phyloP scores from a whole-genome alignment of 345 rosid genomes.

The Sisymbrium altissimum region DNA sequence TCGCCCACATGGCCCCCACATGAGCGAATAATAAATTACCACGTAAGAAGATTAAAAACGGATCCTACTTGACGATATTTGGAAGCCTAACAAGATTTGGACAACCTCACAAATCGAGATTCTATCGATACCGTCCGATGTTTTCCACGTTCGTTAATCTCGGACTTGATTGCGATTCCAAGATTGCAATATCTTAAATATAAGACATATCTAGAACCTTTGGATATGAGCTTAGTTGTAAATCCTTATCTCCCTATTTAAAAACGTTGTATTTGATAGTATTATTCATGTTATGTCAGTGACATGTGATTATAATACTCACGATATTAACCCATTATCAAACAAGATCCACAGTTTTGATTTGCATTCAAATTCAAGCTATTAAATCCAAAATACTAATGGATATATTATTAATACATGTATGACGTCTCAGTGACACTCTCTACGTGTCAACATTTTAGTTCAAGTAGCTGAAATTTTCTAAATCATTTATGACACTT shows the following conservation, averaged over 20 bases:
- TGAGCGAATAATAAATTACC: not conserved
- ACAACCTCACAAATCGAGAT: conserved; percentile 33
- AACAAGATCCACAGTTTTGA: conserved; percentile 10
- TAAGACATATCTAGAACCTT: not conserved
- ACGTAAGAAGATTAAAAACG: not conserved
- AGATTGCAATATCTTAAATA: not conserved
- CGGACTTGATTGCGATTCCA: conserved; percentile 26
- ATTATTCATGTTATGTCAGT: not conserved
- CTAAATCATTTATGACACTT: not conserved
- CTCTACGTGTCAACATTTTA: not conserved
- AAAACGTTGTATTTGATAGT: not conserved
- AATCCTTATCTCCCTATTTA: conserved; percentile 2
- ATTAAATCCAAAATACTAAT: not conserved
- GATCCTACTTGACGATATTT: not conserved
- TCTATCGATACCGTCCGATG: conserved; percentile 42
- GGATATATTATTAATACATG: not conserved
- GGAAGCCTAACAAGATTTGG: conserved; percentile 22
- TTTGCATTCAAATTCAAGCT: not conserved
- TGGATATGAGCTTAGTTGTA: conserved; percentile 17
- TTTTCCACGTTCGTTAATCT: conserved; percentile 29
- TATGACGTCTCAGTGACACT: not conserved
- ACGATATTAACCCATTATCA: not conserved
- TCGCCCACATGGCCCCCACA: conserved; percentile 33
- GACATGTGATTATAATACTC: not conserved
- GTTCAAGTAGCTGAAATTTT: not conserved